Evolutionary conservation across 441 rosid genomes (phyloP).

Genomic region (Gossypium aridum): DNA sequence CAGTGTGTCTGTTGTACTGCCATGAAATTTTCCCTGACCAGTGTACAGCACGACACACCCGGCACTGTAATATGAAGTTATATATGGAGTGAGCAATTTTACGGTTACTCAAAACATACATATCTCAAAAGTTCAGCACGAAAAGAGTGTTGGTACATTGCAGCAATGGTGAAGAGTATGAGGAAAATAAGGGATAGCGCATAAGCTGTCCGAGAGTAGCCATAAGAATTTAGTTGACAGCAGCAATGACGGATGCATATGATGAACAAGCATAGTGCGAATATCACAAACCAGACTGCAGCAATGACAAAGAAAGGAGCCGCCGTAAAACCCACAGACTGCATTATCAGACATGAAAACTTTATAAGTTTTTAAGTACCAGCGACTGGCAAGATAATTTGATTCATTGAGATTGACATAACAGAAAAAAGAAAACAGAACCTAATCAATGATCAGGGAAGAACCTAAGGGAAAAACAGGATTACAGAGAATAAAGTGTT

Average conservation of each 20-base stretch:
- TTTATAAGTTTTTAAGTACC: background rate
- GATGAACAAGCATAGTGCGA: constrained; percentile 47
- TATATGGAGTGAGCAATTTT: background rate
- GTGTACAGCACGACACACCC: constrained; percentile 80
- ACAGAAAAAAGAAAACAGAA: background rate
- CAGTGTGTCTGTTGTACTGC: constrained; percentile 52
- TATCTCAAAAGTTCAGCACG: background rate
- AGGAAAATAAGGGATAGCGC: constrained; percentile 74
- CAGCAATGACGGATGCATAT: constrained; percentile 71
- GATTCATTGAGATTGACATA: background rate
- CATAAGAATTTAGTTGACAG: constrained; percentile 55
- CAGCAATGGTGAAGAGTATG: constrained; percentile 62
- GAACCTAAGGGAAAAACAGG: background rate
- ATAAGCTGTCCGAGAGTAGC: constrained; percentile 71
- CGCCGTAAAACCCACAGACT: constrained; percentile 72
- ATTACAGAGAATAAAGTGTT: background rate
- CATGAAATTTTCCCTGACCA: constrained; percentile 78
- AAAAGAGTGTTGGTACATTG: constrained; percentile 45
- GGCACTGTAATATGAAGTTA: constrained; percentile 33
- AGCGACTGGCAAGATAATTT: background rate
- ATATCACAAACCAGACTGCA: constrained; percentile 63
- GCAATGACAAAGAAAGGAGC: constrained; percentile 64
- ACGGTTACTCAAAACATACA: background rate
- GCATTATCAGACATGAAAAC: constrained; percentile 25
- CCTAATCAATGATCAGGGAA: background rate